phyloP scores from a whole-genome alignment of 805 yeast species.

The Candida lessepsii region DNA sequence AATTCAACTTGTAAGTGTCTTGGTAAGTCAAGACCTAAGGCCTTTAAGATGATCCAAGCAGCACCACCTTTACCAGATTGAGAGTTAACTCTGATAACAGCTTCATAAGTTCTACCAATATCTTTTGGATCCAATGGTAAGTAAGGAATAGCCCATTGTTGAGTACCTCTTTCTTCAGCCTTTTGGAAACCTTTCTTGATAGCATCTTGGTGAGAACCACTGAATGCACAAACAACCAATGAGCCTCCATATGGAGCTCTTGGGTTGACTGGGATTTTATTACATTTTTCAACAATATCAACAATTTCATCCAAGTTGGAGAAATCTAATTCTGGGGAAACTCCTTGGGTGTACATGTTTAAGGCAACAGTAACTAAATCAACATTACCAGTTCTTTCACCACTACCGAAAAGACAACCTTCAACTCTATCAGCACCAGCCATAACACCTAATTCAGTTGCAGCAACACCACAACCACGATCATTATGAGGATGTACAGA shows the following conservation, averaged over 20 bases:
- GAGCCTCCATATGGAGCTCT: slow-evolving; percentile 83
- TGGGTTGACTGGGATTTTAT: slow-evolving; percentile 70
- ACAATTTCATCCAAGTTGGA: slow-evolving; percentile 66
- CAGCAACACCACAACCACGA: slow-evolving; percentile 84
- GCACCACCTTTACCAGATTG: slow-evolving; percentile 91
- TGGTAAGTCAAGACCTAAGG: slow-evolving; percentile 72
- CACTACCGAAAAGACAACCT: slow-evolving; percentile 80
- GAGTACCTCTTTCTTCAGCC: slow-evolving; percentile 44
- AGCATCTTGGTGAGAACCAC: slow-evolving; percentile 73
- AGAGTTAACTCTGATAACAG: slow-evolving; percentile 78
- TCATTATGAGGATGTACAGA: slow-evolving; percentile 78
- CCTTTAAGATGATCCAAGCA: slow-evolving; percentile 73
- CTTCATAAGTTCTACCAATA: slow-evolving; percentile 78
- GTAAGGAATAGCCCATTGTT: slow-evolving; percentile 67
- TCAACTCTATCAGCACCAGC: slow-evolving; percentile 89
- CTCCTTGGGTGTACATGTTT: slow-evolving; percentile 77
- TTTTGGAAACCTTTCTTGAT: slow-evolving; percentile 62
- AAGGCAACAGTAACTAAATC: slow-evolving; percentile 73
- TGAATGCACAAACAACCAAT: slow-evolving; percentile 74
- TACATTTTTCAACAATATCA: slow-evolving; percentile 71
- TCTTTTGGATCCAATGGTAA: slow-evolving; percentile 80
- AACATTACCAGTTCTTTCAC: slow-evolving; percentile 84
- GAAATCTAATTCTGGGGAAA: slow-evolving; percentile 68
- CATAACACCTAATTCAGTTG: slow-evolving; percentile 69
- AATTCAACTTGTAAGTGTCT: slow-evolving; percentile 68